These are phyloP conservation scores for Diplosphaera chodatii DNA, from an alignment of 139 green algal genomes.

Conservation along the genomic window DNA sequence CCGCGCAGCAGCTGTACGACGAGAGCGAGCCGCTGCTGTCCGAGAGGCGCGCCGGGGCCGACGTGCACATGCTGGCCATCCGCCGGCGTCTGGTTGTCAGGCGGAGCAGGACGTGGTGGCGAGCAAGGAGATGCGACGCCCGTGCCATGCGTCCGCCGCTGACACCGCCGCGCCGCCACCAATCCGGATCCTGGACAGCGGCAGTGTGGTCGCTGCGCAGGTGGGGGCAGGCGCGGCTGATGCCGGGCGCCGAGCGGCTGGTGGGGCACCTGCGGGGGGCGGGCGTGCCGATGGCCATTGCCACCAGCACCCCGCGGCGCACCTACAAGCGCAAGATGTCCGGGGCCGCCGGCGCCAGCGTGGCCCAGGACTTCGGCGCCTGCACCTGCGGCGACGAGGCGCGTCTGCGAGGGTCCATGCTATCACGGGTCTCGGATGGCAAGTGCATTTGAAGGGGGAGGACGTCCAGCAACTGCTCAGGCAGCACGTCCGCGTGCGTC, in stretches of 20 bases:
- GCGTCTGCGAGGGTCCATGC: background rate
- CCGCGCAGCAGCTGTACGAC: slow-evolving; percentile 53
- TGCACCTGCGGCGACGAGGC: slow-evolving; percentile 69
- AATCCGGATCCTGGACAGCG: too few relatives aligned
- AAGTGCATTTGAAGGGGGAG: too few relatives aligned
- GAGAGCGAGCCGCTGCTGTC: slow-evolving; percentile 41
- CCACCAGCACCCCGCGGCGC: slow-evolving; percentile 58
- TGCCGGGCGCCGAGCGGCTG: slow-evolving; percentile 78
- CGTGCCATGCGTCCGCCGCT: too few relatives aligned
- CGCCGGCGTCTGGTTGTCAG: too few relatives aligned
- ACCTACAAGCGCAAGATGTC: slow-evolving; percentile 57
- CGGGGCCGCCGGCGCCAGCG: slow-evolving; percentile 3
- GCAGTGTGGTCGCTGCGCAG: background rate
- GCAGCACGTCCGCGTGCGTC: too few relatives aligned
- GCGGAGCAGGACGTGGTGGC: too few relatives aligned
- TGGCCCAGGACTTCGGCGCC: slow-evolving; percentile 21
- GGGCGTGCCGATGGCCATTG: slow-evolving; percentile 61
- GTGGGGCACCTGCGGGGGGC: slow-evolving; percentile 56
- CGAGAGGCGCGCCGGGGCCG: background rate
- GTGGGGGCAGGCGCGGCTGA: slow-evolving; percentile 49
- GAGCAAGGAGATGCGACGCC: too few relatives aligned
- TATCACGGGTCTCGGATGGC: too few relatives aligned
- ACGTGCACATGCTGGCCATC: too few relatives aligned
- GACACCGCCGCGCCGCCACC: too few relatives aligned
- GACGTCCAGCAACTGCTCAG: too few relatives aligned